Base-by-base conservation (phyloP, 192 early-diverging fungal genomes). In the Podochytrium sp. region DNA sequence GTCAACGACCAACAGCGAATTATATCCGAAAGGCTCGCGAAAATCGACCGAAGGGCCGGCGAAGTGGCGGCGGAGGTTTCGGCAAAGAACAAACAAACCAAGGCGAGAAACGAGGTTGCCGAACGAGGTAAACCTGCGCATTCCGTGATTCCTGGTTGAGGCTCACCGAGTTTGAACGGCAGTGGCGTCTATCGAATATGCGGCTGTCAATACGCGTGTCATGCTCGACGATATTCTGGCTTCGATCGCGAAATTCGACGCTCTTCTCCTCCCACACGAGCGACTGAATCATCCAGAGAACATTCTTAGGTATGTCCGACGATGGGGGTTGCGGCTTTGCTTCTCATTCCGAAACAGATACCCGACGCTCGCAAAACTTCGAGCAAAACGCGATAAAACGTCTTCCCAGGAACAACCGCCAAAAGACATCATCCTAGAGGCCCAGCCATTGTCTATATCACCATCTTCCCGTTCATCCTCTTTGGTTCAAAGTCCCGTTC, bases 181-280 rank as follows among this genome's bases (percentile, higher is more conserved):
- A 65, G 63, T 35, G 1, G 63, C 63, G 14, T 18, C 63, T 10
- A 35, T 65, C 27, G 40, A 35, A 47, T 23, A 65, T 18, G 23
- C 29, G n/a, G 63, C 63, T 29, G 41, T 34, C 6, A 65, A 25
- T 34, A 43, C 63, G 30, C 37, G 63, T 6, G 0, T 12, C 38
- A 34, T 71, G 39, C 47, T 69, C 30, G 66, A 52, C 12, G 66
- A 69, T 42, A 43, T 71, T 39, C 1, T 71, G 33, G n/a, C 14
- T 38, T 10, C 37, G 4, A 57, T 71, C 12, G 56, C 18, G 2
- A 51, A 43, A 14, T 42, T 71, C 38, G 69, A 71, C 12, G 38
- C 53, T 3, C 47, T 55, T 34, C 40, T 71, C 10, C 39, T 47
- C 25, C 69, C 53, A 34, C 37, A 47, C 56, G 69, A 71, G 47